Evolutionary conservation across 768 basidiomycete genomes (phyloP), one percentile per base, ranked within the genome.

Genomic region (Tulasnella sp.): DNA sequence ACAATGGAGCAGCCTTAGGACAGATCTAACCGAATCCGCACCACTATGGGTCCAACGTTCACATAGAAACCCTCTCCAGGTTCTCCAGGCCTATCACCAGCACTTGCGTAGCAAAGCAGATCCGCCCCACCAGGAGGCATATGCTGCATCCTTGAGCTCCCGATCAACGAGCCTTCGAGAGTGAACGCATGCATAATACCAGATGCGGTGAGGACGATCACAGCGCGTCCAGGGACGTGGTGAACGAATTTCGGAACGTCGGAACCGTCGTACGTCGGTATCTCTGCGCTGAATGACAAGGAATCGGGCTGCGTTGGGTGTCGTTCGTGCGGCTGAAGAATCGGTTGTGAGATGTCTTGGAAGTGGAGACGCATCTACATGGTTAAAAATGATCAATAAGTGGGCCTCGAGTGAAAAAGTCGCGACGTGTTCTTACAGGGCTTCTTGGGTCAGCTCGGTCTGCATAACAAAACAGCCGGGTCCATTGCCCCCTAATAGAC

Each of bases 191-290:
- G 76, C 38, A 77, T 34, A 4, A 62, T 62, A 71, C 76, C 76
- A 31, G 62, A 36, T 16, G 36, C 36, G 24, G 76, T 77, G n/a
- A 77, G 34, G 24, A 77, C 76, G 16, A 77, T 39, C 27, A 77
- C 58, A 34, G 38, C 31, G 12, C 18, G 42, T 6, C 56, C 24
- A 18, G 76, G 62, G 12, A 77, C 40, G 52, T 52, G 46, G 27
- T 77, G 76, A 42, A 77, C 76, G 52, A 52, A 56, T 36, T 19
- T 77, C 36, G 76, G 76, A 34, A 77, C 76, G 52, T 77, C 76
- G 19, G 76, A 58, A 3, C 31, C 52, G 48, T 68, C 76, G 58
- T 58, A 77, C 2, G 76, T 77, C 24, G 48, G 76, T 31, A 77
- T 77, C 21, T 31, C 27, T 21, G 68, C 58, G 31, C 27, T 31